Evolutionary conservation across 768 basidiomycete species (phyloP), one percentile per base, ranked within the genome.

Genomic region (Suillus lakei): DNA sequence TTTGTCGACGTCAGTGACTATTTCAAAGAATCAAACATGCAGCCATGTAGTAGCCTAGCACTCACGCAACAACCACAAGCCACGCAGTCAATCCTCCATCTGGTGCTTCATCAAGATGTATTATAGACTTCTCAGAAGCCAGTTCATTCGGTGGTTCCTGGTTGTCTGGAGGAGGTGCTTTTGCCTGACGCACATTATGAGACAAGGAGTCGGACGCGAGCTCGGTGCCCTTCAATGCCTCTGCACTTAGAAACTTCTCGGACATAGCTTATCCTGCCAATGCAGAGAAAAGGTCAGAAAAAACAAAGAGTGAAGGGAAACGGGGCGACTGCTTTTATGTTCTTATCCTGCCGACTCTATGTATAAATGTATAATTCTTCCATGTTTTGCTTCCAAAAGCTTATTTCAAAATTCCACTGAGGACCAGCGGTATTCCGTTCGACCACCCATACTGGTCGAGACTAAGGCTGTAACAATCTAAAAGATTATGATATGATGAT

Each of bases 1-100:
- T 23, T 6, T 8, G 4, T 80, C 2, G 77, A 75, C 36, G 74
- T 76, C 60, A 73, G 60, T 39, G 44, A n/a, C 2, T 66, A 41
- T 73, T 74, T 44, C 16, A 61, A 55, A 59, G 9, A 34, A 56
- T 54, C 12, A n/a, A 30, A 21, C 18, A 2, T 6, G 50, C 5
- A 39, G 15, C n/a, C n/a, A n/a, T n/a, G n/a, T n/a, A n/a, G n/a
- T n/a, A n/a, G n/a, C n/a, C n/a, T 28, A 51, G 8, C 69, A 70
- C 76, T 55, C 13, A 77, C 76, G 55, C 75, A 55, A 76, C 18
- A 5, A 76, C 65, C 32, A 77, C 74, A 0, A 67, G 70, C 76
- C 75, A 77, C 1, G 75, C 75, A 38, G 76, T 77, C 43, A 73
- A 16, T 15, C 75, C 75, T 3, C 74, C 75, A 61, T 76, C 75